Conservation (phyloP, 495 filamentous ascomycete species). For the Margaritispora aquatica region DNA sequence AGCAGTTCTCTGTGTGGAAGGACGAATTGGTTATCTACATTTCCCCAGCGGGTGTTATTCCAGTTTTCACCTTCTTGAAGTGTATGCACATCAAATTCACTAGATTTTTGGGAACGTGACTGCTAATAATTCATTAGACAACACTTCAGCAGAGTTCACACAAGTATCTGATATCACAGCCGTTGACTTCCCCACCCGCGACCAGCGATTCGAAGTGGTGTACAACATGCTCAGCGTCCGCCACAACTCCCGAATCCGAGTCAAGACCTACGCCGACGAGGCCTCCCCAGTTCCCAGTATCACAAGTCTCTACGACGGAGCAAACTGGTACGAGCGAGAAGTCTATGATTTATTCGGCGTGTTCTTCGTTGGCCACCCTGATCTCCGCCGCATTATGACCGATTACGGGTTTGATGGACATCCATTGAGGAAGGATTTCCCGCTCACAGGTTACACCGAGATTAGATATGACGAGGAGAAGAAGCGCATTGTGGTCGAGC, state of each 20-base stretch:
- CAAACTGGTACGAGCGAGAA: conserved; percentile 98
- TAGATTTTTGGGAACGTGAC: neutral
- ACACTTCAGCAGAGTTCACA: conserved; percentile 95
- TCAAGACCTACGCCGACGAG: conserved; percentile 99
- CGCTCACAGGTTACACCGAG: conserved; percentile 97
- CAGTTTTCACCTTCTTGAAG: conserved; percentile 92
- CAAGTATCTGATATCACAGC: conserved; percentile 86
- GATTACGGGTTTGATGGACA: conserved; percentile 99
- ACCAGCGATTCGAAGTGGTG: conserved; percentile 94
- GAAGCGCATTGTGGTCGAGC: conserved; percentile 98
- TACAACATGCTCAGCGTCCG: conserved; percentile 96
- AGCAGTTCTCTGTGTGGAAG: conserved; percentile 99
- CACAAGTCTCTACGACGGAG: conserved; percentile 80
- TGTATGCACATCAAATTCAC: conserved; percentile 29
- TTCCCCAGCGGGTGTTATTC: conserved; percentile 76
- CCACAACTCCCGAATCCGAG: conserved; percentile 91
- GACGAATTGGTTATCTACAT: conserved; percentile 95
- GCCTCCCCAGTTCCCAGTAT: conserved; percentile 89
- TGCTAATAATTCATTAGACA: conserved; percentile 27
- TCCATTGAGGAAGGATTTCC: conserved; percentile 96
- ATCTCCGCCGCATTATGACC: conserved; percentile 97
- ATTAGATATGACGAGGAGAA: conserved; percentile 98
- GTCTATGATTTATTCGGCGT: conserved; percentile 97
- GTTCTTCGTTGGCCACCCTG: conserved; percentile 92
- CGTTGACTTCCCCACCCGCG: conserved; percentile 91